Evolutionary conservation across 345 rosid species (phyloP), one percentile per base, ranked within the genome.

Genomic region (Populus simonii): DNA sequence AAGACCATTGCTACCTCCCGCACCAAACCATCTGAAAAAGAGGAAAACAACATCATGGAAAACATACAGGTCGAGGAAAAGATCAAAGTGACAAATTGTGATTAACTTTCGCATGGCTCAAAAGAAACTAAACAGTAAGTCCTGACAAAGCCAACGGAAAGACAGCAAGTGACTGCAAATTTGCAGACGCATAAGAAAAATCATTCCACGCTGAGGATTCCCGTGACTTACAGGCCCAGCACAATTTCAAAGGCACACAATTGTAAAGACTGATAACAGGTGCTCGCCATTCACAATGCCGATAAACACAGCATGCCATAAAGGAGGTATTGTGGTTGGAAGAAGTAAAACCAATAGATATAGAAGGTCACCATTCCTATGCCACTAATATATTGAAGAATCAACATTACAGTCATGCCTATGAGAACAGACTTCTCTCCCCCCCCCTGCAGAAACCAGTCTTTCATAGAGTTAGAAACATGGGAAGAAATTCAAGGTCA

Each of bases 291-390:
- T 90, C 27, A 89, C 87, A 81, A 86, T 38, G 72, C 88, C 85
- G 81, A 86, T 80, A 68, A 90, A 89, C 36, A 90, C 36, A 18
- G 90, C 90, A 45, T 88, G 90, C 94, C 94, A 89, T 73, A 89
- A 90, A 63, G 87, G 90, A 49, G 90, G 92, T 23, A 84, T 78
- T 49, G 80, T 55, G 72, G 78, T 85, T 25, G 92, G 90, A 80
- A 92, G 92, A 81, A 90, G 83, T 84, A 90, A 74, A 55, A 87
- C 65, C 51, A 90, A 77, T 17, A 91, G 89, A 69, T 86, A 86
- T 73, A 89, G 73, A 69, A 88, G 79, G 71, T 88, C 86, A 73
- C 87, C 89, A n/a, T 74, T 77, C 25, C 39, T 70, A 79, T 83
- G 81, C 86, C 89, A 89, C 89, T 89, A 86, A 75, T 90, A 90